phyloP scores from a whole-genome alignment of 345 rosid species.

The Eucalyptus regnans region DNA sequence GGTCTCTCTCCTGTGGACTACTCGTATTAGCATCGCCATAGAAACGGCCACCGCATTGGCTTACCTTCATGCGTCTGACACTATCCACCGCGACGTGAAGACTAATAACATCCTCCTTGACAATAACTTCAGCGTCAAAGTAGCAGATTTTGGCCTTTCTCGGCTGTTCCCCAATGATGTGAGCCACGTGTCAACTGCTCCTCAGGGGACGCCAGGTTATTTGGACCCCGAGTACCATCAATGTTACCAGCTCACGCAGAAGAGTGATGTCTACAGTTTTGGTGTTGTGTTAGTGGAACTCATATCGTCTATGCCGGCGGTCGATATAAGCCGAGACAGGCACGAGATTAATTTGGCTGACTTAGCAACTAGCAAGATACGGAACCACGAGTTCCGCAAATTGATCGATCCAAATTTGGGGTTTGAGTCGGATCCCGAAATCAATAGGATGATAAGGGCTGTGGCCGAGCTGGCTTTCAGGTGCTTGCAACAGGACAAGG shows the following conservation, averaged over 20 bases:
- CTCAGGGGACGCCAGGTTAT: slow-evolving; percentile 67
- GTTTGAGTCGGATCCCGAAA: slow-evolving; percentile 16
- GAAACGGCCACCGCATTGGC: slow-evolving; percentile 55
- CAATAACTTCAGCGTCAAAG: slow-evolving; percentile 38
- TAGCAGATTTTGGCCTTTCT: slow-evolving; percentile 64
- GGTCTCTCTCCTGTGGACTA: slow-evolving; percentile 29
- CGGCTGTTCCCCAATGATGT: slow-evolving; percentile 37
- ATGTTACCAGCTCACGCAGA: slow-evolving; percentile 49
- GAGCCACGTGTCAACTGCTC: slow-evolving; percentile 60
- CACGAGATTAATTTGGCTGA: slow-evolving; percentile 47
- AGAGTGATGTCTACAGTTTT: slow-evolving; percentile 70
- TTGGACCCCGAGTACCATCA: slow-evolving; percentile 61
- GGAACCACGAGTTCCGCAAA: slow-evolving; percentile 19
- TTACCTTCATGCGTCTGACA: slow-evolving; percentile 50
- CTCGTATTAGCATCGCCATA: slow-evolving; percentile 45
- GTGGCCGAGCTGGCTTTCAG: slow-evolving; percentile 51
- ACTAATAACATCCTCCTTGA: slow-evolving; percentile 60
- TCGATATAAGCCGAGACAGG: slow-evolving; percentile 43
- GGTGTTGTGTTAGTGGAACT: slow-evolving; percentile 68
- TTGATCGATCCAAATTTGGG: slow-evolving; percentile 44
- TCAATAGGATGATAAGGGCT: slow-evolving; percentile 25
- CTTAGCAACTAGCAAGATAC: slow-evolving; percentile 46
- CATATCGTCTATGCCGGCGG: slow-evolving; percentile 52
- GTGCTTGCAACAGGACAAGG: slow-evolving; percentile 49
- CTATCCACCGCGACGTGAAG: slow-evolving; percentile 62